A percentile compares a stretch with the other conserved stretches of the same genome.
phyloP scores from a whole-genome alignment of 2,329 filamentous ascomycete genomes.

The Penicillium frequentans region DNA sequence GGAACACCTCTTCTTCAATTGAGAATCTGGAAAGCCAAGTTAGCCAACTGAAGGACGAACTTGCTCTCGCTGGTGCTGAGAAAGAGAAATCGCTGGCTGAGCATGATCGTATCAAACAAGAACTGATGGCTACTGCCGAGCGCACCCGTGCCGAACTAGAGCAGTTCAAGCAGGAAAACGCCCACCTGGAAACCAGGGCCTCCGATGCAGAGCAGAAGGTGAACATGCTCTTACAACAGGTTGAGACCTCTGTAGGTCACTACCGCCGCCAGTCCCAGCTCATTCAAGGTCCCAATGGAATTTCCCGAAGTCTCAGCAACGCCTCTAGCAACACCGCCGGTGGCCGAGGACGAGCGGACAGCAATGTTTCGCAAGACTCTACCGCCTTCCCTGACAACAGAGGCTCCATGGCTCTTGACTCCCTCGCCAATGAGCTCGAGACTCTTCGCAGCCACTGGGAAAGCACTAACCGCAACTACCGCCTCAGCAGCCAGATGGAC shows the following conservation, averaged over 20 bases:
- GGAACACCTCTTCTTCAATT: constrained; percentile 66
- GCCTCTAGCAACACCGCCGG: constrained; percentile 51
- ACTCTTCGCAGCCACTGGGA: constrained; percentile 91
- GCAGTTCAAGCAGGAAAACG: constrained; percentile 79
- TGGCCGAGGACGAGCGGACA: constrained; percentile 41
- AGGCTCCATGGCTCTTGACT: constrained; percentile 76
- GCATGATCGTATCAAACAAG: constrained; percentile 55
- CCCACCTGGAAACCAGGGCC: constrained; percentile 76
- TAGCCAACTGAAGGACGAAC: constrained; percentile 65
- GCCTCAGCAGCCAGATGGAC: constrained; percentile 85
- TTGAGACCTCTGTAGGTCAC: constrained; percentile 89
- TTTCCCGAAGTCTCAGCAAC: constrained; percentile 55
- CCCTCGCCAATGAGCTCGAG: constrained; percentile 87
- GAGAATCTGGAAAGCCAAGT: constrained; percentile 71
- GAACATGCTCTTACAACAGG: constrained; percentile 87
- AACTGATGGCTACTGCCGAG: constrained; percentile 57
- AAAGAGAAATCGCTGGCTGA: constrained; percentile 65
- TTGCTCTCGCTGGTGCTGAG: constrained; percentile 65
- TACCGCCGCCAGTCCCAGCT: constrained; percentile 75
- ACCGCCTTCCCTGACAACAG: constrained; percentile 52
- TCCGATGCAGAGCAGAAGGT: constrained; percentile 91
- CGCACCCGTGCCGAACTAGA: constrained; percentile 70
- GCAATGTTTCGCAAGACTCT: constrained; percentile 45
- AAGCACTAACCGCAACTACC: constrained; percentile 91
- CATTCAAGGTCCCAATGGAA: constrained; percentile 35